Percentiles rank a stretch among this genome's conserved stretches.
phyloP scores from a whole-genome alignment of 768 basidiomycete genomes.

The Trametes coccinea region DNA sequence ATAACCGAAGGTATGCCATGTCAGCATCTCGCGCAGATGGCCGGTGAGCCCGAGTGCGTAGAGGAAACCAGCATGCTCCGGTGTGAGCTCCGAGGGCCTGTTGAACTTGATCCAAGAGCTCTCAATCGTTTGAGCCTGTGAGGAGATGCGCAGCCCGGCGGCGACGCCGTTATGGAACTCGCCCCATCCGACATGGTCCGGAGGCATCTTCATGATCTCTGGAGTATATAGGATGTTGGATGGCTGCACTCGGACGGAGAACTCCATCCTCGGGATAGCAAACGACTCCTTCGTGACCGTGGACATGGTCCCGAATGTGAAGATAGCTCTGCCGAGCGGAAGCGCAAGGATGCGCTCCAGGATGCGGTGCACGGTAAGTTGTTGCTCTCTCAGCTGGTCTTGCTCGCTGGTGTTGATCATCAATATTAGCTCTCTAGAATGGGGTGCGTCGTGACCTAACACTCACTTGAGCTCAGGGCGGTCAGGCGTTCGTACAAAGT shows the following conservation, averaged over 20 bases:
- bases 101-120: slow-evolving; percentile 97
- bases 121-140: slow-evolving; percentile 74
- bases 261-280: slow-evolving; percentile 77
- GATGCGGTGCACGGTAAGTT: slow-evolving; percentile 75
- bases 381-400: slow-evolving; percentile 84
- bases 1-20: slow-evolving; percentile 95
- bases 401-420: slow-evolving; percentile 59
- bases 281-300: slow-evolving; percentile 79
- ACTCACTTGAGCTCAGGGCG: slow-evolving; percentile 71
- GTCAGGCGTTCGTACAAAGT: slow-evolving; percentile 64
- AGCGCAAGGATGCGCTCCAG: slow-evolving; percentile 89
- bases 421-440: neutral
- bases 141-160: slow-evolving; percentile 81
- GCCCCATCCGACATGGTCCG: slow-evolving; percentile 85
- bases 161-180: slow-evolving; percentile 98
- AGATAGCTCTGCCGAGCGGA: slow-evolving; percentile 88
- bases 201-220: slow-evolving; percentile 69
- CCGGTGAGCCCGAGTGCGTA: slow-evolving; percentile 91
- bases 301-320: slow-evolving; percentile 82
- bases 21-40: slow-evolving; percentile 84
- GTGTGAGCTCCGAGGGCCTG: slow-evolving; percentile 84
- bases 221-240: slow-evolving; percentile 62
- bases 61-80: slow-evolving; percentile 96
- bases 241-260: slow-evolving; percentile 71
- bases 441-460: neutral